A percentile compares a stretch with the other conserved stretches of the same genome.
phyloP scores from a whole-genome alignment of 2,329 filamentous ascomycete genomes.

The Fulvia fulva region DNA sequence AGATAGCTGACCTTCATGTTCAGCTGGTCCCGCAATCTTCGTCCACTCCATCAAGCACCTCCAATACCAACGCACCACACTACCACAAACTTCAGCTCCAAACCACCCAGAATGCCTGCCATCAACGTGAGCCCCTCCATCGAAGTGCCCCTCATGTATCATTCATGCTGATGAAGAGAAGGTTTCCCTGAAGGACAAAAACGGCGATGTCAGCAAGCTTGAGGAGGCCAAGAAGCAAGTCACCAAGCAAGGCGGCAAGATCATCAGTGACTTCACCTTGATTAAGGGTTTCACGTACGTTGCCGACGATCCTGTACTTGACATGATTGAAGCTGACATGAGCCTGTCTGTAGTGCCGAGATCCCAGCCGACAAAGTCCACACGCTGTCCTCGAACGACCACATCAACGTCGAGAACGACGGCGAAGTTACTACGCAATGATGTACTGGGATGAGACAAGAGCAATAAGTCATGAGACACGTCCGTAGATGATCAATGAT shows the following conservation, averaged over 20 bases:
- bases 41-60: background rate
- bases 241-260: conserved; percentile 72
- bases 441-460: background rate
- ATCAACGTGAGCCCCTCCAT: conserved; percentile 28
- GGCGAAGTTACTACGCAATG: conserved; percentile 67
- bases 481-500: background rate
- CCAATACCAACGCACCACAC: background rate
- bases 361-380: conserved; percentile 65
- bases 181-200: conserved; percentile 71
- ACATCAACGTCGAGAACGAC: conserved; percentile 78
- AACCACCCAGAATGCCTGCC: conserved; percentile 17
- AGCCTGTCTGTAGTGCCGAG: background rate
- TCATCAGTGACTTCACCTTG: conserved; percentile 76
- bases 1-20: background rate
- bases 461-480: background rate
- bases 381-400: conserved; percentile 63
- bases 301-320: background rate
- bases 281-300: conserved; percentile 93
- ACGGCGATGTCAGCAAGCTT: conserved; percentile 63
- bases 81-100: conserved; percentile 7
- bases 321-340: background rate
- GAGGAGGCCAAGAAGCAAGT: conserved; percentile 71
- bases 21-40: background rate
- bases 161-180: conserved; percentile 38
- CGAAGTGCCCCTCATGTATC: background rate